phyloP scores from a whole-genome alignment of 2,329 filamentous ascomycete species.

The Beauveria asiatica region DNA sequence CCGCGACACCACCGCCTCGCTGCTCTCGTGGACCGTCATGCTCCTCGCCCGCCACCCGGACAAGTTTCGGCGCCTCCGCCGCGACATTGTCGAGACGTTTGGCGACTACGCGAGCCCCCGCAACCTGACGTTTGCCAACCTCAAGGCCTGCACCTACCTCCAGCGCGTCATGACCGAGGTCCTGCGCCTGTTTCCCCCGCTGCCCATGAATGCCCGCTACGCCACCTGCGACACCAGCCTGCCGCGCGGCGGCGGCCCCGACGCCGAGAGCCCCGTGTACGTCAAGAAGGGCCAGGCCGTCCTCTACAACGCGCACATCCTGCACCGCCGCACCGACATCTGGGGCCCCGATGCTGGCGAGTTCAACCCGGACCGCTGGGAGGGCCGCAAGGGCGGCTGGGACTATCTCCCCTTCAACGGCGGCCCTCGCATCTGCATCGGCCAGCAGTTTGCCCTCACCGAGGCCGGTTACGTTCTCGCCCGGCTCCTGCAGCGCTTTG shows the following conservation, averaged over 20 bases:
- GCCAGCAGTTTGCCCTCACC: conserved; percentile 25
- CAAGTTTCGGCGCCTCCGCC: conserved; percentile 34
- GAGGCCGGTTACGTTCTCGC: conserved; percentile 16
- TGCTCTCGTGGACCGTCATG: conserved; percentile 39
- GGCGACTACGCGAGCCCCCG: conserved; percentile 33
- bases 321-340: conserved; percentile 27
- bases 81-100: conserved; percentile 36
- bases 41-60: conserved; percentile 26
- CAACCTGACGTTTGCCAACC: conserved; percentile 15
- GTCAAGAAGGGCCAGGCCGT: conserved; percentile 34
- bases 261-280: conserved; percentile 35
- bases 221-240: conserved; percentile 37
- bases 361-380: conserved; percentile 26
- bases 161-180: conserved; percentile 20
- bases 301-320: conserved; percentile 21
- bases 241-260: conserved; percentile 37
- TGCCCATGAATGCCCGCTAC: conserved; percentile 35
- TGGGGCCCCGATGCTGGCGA: conserved; percentile 26
- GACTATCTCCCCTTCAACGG: conserved; percentile 29
- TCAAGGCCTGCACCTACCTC: conserved; percentile 20
- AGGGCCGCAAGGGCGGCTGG: conserved; percentile 21
- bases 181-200: conserved; percentile 30
- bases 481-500: conserved; percentile 15
- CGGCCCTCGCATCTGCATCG: conserved; percentile 27
- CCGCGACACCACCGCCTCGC: conserved; percentile 44